Conservation (phyloP, 2,329 filamentous ascomycete genomes). For the Nothophaeocryptopus gaeumannii region DNA sequence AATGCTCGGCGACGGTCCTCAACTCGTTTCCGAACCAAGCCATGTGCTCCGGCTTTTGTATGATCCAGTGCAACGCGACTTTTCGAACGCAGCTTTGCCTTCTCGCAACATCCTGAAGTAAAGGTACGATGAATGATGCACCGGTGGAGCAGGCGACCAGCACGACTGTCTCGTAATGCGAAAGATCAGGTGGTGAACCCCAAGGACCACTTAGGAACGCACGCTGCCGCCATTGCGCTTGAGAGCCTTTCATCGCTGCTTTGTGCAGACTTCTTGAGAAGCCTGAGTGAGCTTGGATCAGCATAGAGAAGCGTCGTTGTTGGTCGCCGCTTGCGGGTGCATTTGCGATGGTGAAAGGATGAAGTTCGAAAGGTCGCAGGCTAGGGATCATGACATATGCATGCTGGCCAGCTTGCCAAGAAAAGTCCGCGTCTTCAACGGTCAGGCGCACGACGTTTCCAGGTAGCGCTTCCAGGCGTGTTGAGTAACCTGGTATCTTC, state of each 20-base stretch:
- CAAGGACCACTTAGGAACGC: constrained; percentile 32
- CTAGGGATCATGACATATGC: constrained; percentile 58
- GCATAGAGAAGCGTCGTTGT: constrained; percentile 34
- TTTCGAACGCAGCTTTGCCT: constrained; percentile 28
- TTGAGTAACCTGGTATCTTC: constrained; percentile 25
- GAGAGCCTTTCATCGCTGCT: constrained; percentile 18
- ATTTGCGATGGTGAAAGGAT: constrained; percentile 60
- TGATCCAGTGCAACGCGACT: constrained; percentile 31
- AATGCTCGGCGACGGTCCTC: constrained; percentile 14
- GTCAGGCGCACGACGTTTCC: constrained; percentile 57
- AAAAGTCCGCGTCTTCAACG: constrained; percentile 54
- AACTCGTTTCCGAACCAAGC: constrained; percentile 23
- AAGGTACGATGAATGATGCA: constrained; percentile 56
- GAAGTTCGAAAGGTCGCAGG: constrained; percentile 56
- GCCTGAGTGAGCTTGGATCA: constrained; percentile 32
- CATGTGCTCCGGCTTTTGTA: constrained; percentile 26
- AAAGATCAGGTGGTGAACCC: constrained; percentile 39
- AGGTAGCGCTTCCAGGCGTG: constrained; percentile 43
- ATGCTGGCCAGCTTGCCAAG: constrained; percentile 63
- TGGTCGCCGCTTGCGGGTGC: constrained; percentile 50
- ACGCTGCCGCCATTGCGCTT: constrained; percentile 15
- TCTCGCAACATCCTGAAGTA: constrained; percentile 56
- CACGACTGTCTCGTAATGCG: constrained; percentile 60
- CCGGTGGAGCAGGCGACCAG: constrained; percentile 61
- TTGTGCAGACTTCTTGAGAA: constrained; percentile 29